Evolutionary conservation across 2,329 filamentous ascomycete species (phyloP).

Genomic region (Aspergillus viridinutans): DNA sequence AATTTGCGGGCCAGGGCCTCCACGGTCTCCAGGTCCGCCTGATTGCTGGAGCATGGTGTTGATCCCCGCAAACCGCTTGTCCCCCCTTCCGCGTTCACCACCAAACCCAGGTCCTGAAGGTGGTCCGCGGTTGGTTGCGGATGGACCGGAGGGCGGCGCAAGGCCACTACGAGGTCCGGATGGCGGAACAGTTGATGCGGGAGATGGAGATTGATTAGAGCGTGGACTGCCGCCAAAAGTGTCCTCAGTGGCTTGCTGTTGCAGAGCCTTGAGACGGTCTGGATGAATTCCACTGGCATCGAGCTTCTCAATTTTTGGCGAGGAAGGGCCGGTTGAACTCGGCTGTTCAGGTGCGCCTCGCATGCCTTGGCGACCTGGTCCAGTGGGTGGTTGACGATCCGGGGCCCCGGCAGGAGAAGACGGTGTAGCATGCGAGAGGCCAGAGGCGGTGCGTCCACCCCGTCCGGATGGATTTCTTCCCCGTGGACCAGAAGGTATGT

Average conservation of each 20-base stretch:
- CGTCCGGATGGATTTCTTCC: constrained; percentile 36
- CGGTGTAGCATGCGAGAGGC: constrained; percentile 15
- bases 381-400: constrained; percentile 43
- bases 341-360: constrained; percentile 32
- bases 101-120: constrained; percentile 34
- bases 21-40: constrained; percentile 29
- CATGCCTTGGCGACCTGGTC: constrained; percentile 37
- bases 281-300: constrained; percentile 51
- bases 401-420: constrained; percentile 19
- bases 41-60: constrained; percentile 47
- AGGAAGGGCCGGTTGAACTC: constrained; percentile 24
- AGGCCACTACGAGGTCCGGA: constrained; percentile 39
- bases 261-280: constrained; percentile 48
- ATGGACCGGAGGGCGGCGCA: constrained; percentile 32
- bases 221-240: constrained; percentile 17
- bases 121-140: constrained; percentile 32
- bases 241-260: constrained; percentile 26
- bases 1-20: constrained; percentile 31
- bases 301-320: constrained; percentile 28
- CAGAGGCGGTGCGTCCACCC: constrained; percentile 38
- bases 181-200: constrained; percentile 29
- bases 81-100: constrained; percentile 39
- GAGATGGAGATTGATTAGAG: constrained; percentile 21
- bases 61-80: constrained; percentile 45
- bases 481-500: constrained; percentile 55